These are phyloP conservation scores for Articulospora tetracladia DNA, from an alignment of 495 filamentous ascomycete genomes.

Conservation along the genomic window DNA sequence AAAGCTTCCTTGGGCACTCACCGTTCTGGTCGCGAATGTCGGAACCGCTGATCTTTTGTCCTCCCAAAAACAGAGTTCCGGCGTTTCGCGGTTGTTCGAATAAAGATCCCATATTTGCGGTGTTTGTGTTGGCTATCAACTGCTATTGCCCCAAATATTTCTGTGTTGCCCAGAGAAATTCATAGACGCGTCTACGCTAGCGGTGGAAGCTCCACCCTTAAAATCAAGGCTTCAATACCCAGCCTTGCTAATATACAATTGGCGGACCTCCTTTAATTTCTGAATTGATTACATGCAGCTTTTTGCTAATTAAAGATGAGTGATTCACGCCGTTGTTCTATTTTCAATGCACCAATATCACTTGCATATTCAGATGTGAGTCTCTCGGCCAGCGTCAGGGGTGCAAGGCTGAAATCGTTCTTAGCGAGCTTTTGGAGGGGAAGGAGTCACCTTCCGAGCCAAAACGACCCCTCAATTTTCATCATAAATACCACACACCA, in stretches of 20 bases:
- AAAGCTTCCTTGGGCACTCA: conserved; percentile 32
- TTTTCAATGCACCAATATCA: too few relatives aligned
- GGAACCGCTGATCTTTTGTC: conserved; percentile 88
- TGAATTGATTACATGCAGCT: too few relatives aligned
- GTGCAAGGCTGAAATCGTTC: conserved; percentile 2
- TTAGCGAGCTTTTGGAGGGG: conserved; percentile 10
- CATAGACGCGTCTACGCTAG: neutral
- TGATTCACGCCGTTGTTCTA: too few relatives aligned
- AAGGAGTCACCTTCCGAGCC: conserved; percentile 11
- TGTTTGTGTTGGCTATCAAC: conserved; percentile 14
- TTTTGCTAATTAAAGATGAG: too few relatives aligned
- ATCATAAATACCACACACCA: conserved; percentile 5
- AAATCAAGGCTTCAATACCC: neutral
- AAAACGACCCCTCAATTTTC: conserved; percentile 5
- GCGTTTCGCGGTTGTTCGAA: conserved; percentile 85
- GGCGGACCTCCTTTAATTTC: too few relatives aligned
- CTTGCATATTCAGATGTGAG: too few relatives aligned
- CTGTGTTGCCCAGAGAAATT: conserved; percentile 1
- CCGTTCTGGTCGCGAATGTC: conserved; percentile 97
- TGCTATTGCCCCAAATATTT: conserved; percentile 7
- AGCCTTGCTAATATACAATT: neutral
- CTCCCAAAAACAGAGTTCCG: conserved; percentile 87
- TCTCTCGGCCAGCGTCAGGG: too few relatives aligned
- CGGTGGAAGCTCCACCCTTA: neutral
- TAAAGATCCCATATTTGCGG: conserved; percentile 70